Evolutionary conservation across 2,329 filamentous ascomycete genomes (phyloP).

Genomic region (Beauveria sp.): DNA sequence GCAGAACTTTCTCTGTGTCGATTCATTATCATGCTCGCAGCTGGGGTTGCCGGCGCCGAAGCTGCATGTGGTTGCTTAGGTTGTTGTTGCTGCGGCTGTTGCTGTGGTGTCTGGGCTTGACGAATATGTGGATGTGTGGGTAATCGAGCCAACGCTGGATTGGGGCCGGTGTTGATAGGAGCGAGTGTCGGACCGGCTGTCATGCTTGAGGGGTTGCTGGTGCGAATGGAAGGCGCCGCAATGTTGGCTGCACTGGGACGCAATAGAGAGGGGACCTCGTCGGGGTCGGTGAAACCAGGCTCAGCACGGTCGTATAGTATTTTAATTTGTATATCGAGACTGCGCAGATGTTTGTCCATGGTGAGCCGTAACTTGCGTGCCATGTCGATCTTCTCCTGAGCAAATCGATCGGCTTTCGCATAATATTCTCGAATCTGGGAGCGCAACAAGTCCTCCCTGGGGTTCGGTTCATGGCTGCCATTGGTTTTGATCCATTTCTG

Average conservation of each 20-base stretch:
- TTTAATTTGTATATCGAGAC: conserved; percentile 57
- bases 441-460: conserved; percentile 64
- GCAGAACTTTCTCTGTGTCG: conserved; percentile 53
- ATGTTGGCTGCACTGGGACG: conserved; percentile 50
- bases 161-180: conserved; percentile 26
- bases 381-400: conserved; percentile 67
- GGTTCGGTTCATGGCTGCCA: conserved; percentile 64
- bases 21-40: conserved; percentile 51
- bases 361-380: conserved; percentile 54
- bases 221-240: conserved; percentile 30
- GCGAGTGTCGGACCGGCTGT: conserved; percentile 14
- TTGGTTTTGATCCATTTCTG: conserved; percentile 77
- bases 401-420: conserved; percentile 59
- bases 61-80: conserved; percentile 30
- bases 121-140: conserved; percentile 40
- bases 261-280: conserved; percentile 56
- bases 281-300: conserved; percentile 53
- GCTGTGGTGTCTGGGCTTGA: conserved; percentile 40
- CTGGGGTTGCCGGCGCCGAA: conserved; percentile 53
- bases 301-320: conserved; percentile 53
- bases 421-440: conserved; percentile 62
- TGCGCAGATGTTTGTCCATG: conserved; percentile 56
- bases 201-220: conserved; percentile 36
- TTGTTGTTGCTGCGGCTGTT: conserved; percentile 22
- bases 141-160: conserved; percentile 34